These are phyloP conservation scores for Sclerotiophoma versabilis DNA, from an alignment of 2,329 filamentous ascomycete genomes.

Conservation along the genomic window DNA sequence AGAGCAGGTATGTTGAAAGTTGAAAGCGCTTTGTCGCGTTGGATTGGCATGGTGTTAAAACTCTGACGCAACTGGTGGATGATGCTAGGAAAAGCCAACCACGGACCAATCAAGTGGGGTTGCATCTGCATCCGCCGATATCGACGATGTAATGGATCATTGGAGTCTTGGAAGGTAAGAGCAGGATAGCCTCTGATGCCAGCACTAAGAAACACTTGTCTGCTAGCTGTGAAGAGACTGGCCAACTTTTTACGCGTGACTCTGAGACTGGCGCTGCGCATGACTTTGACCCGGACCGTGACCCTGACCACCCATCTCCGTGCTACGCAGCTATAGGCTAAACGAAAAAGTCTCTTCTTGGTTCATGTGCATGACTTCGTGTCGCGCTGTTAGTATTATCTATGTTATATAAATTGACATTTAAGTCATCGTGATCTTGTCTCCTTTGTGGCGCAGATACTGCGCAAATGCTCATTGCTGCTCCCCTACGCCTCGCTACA, in stretches of 20 bases:
- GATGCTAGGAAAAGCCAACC: not conserved
- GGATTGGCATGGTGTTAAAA: not conserved
- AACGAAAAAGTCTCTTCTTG: not conserved
- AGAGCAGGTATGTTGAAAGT: not conserved
- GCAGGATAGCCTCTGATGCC: too few species aligned
- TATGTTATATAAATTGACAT: constrained; percentile 1
- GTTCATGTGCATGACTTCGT: not conserved
- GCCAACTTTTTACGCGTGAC: too few species aligned
- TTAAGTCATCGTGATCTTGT: not conserved
- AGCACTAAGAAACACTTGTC: too few species aligned
- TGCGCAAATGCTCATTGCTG: not conserved
- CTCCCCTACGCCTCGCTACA: constrained; percentile 7
- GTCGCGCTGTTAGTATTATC: not conserved
- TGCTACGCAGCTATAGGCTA: too few species aligned
- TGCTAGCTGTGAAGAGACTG: too few species aligned
- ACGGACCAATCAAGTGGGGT: constrained; percentile 7
- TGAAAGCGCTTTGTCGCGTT: not conserved
- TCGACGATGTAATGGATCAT: constrained; percentile 1
- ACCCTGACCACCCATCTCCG: too few species aligned
- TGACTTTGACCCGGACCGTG: too few species aligned
- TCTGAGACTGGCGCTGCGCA: too few species aligned
- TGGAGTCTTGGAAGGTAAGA: not conserved
- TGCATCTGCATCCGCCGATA: not conserved
- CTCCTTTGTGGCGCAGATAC: not conserved
- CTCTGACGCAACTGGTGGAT: constrained; percentile 18